phyloP scores from a whole-genome alignment of 345 rosid genomes.

The Psidium guajava region DNA sequence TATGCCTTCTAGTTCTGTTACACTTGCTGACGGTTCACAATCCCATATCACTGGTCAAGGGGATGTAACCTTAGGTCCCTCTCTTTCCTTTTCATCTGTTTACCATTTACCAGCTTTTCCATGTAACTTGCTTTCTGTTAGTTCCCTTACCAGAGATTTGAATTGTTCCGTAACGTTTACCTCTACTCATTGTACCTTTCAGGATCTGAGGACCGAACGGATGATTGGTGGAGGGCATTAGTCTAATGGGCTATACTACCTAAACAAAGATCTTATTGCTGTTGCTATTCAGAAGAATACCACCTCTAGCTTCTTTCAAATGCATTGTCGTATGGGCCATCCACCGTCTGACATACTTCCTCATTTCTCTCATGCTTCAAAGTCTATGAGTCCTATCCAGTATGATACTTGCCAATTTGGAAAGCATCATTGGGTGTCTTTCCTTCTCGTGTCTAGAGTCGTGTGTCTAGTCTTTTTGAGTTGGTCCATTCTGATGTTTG shows the following conservation, averaged over 20 bases:
- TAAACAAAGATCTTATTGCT: not conserved
- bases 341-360: not conserved
- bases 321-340: not conserved
- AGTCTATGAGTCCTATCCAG: not conserved
- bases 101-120: too few relatives aligned
- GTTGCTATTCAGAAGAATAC: not conserved
- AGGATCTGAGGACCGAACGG: not conserved
- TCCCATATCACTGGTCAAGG: not conserved
- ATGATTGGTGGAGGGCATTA: not conserved
- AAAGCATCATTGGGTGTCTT: not conserved
- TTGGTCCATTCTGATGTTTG: not conserved
- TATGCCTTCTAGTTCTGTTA: too few relatives aligned
- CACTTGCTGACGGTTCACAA: too few relatives aligned
- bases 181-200: not conserved
- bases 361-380: not conserved
- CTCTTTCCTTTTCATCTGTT: not conserved
- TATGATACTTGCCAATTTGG: not conserved
- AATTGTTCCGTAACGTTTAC: not conserved
- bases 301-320: not conserved
- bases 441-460: not conserved
- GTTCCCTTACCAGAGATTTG: not conserved
- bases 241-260: not conserved
- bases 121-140: too few relatives aligned
- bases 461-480: not conserved
- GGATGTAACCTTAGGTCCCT: not conserved